Conservation (phyloP, 2,329 filamentous ascomycete genomes). For the Pseudogymnoascus sp. region DNA sequence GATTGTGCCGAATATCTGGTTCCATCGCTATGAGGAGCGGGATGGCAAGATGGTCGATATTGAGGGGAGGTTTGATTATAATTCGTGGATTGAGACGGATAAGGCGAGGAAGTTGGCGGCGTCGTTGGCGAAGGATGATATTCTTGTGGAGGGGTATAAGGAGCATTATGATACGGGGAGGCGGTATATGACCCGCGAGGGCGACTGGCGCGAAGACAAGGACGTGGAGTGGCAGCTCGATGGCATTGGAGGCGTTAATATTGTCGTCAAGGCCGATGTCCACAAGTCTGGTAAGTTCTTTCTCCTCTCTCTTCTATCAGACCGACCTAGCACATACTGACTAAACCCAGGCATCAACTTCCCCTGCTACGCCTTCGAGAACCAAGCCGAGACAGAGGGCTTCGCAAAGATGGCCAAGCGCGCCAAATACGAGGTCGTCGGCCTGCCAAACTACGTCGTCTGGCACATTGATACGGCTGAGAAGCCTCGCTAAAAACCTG, state of each 20-base stretch:
- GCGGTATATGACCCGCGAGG: constrained; percentile 82
- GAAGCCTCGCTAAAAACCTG: constrained; percentile 66
- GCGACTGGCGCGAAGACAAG: constrained; percentile 86
- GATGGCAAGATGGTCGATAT: constrained; percentile 70
- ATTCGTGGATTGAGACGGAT: constrained; percentile 94
- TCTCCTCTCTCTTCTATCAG: background rate
- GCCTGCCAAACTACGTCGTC: constrained; percentile 93
- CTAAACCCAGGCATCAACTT: constrained; percentile 77
- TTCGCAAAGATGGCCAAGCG: constrained; percentile 98
- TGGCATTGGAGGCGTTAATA: constrained; percentile 93
- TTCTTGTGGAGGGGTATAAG: constrained; percentile 92
- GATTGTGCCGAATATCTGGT: constrained; percentile 95
- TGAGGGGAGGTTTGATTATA: constrained; percentile 97
- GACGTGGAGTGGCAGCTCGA: constrained; percentile 89
- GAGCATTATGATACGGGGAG: constrained; percentile 79
- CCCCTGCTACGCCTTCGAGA: constrained; percentile 92
- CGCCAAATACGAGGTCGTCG: constrained; percentile 85
- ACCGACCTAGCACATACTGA: background rate
- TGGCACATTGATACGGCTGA: constrained; percentile 98
- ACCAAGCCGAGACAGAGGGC: constrained; percentile 96
- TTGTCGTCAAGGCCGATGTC: constrained; percentile 94
- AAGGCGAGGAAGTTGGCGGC: constrained; percentile 69
- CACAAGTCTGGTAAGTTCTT: constrained; percentile 71
- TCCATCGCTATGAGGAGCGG: constrained; percentile 64
- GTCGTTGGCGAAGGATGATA: constrained; percentile 66